Evolutionary conservation across 2,329 filamentous ascomycete species (phyloP).

Genomic region (Penicillium capsulatum): DNA sequence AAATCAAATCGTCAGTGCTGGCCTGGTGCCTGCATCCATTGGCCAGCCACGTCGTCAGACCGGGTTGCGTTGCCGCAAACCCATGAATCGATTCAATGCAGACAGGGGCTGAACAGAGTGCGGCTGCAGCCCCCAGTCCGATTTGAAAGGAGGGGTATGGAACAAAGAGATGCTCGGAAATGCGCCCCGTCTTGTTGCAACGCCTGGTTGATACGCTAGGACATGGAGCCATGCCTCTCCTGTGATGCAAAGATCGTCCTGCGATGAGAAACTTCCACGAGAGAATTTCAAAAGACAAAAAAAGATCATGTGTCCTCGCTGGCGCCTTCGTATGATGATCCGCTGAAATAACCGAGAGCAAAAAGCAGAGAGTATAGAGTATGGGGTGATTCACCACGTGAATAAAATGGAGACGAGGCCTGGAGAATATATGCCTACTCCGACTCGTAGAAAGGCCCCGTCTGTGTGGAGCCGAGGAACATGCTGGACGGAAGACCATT

Average conservation of each 20-base stretch:
- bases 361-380: neutral
- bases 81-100: neutral
- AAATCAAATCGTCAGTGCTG: slow-evolving; percentile 7
- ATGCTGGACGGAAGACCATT: slow-evolving; percentile 4
- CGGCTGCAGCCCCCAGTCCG: slow-evolving; percentile 10
- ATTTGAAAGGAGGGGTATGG: slow-evolving; percentile 10
- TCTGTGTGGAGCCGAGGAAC: slow-evolving; percentile 9
- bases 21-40: slow-evolving; percentile 20
- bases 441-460: slow-evolving; percentile 13
- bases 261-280: slow-evolving; percentile 9
- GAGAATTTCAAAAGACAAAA: slow-evolving; percentile 5
- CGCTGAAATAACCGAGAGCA: slow-evolving; percentile 15
- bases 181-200: slow-evolving; percentile 10
- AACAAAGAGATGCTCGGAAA: slow-evolving; percentile 5
- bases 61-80: slow-evolving; percentile 8
- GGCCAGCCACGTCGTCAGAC: slow-evolving; percentile 17
- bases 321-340: slow-evolving; percentile 15
- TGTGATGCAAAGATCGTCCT: slow-evolving; percentile 12
- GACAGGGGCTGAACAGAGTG: neutral
- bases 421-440: no score
- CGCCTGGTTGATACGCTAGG: slow-evolving; percentile 10
- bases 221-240: slow-evolving; percentile 1
- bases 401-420: no score
- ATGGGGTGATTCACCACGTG: no score
- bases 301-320: slow-evolving; percentile 3